Conservation (phyloP, 345 rosid species). For the Linum lewisii region DNA sequence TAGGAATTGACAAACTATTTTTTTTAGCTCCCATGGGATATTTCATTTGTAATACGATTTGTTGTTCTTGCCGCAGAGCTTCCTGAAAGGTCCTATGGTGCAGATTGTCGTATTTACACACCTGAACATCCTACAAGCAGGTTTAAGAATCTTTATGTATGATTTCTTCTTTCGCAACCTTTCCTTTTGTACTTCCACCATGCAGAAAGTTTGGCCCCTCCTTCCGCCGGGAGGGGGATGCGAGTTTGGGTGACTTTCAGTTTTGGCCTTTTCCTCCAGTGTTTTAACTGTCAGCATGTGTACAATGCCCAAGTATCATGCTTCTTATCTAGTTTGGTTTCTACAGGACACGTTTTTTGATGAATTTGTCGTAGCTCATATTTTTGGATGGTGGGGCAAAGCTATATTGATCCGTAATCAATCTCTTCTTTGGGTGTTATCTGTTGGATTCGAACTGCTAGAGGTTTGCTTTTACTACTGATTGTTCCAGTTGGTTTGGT, state of each 20-base stretch:
- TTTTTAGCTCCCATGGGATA: conserved; percentile 4
- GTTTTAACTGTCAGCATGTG: neutral
- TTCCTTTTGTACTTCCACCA: neutral
- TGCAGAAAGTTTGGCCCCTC: too few species aligned
- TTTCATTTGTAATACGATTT: neutral
- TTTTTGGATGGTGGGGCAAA: conserved; percentile 99
- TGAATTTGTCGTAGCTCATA: conserved; percentile 93
- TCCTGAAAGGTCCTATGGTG: conserved; percentile 96
- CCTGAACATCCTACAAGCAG: conserved; percentile 85
- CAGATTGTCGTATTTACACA: conserved; percentile 82
- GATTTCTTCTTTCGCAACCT: conserved; percentile 54
- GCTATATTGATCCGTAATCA: conserved; percentile 93
- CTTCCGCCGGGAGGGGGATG: too few species aligned
- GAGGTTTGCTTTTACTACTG: conserved; percentile 50
- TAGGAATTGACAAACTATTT: neutral
- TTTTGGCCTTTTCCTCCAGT: too few species aligned
- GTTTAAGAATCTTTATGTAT: conserved; percentile 99
- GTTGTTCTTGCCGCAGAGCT: conserved; percentile 49
- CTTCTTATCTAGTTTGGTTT: conserved; percentile 13
- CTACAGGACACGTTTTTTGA: conserved; percentile 80
- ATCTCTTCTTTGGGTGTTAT: conserved; percentile 93
- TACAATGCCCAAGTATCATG: neutral
- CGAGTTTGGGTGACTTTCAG: neutral
- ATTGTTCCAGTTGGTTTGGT: conserved; percentile 1
- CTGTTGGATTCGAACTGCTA: conserved; percentile 93